phyloP scores from a whole-genome alignment of 1,284 basidiomycete species.

The Irpex rosettiformis region DNA sequence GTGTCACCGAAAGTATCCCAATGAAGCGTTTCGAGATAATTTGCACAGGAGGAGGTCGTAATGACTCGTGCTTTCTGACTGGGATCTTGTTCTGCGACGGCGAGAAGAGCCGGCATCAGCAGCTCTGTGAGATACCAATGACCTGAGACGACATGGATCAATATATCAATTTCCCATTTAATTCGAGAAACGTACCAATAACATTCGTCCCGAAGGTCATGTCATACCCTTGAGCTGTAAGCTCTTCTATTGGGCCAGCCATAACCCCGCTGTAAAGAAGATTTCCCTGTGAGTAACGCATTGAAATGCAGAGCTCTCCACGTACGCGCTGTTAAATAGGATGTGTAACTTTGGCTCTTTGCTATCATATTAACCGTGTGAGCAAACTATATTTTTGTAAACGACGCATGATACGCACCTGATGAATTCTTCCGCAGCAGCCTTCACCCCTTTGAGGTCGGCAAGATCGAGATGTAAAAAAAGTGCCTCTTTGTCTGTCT shows the following conservation, averaged over 20 bases:
- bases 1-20: slow-evolving; percentile 29
- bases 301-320: slow-evolving; percentile 4
- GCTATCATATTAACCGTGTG: slow-evolving; percentile 26
- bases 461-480: slow-evolving; percentile 46
- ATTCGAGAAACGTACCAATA: slow-evolving; percentile 26
- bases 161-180: slow-evolving; percentile 29
- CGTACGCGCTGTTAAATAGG: slow-evolving; percentile 50
- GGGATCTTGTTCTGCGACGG: slow-evolving; percentile 25
- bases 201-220: slow-evolving; percentile 51
- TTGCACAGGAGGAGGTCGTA: slow-evolving; percentile 34
- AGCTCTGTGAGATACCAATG: slow-evolving; percentile 40
- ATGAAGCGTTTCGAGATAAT: slow-evolving; percentile 26
- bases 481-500: slow-evolving; percentile 28
- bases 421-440: slow-evolving; percentile 38
- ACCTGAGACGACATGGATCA: slow-evolving; percentile 17
- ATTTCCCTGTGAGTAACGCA: too few relatives aligned
- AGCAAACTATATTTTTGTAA: slow-evolving; percentile 16
- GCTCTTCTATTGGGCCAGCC: slow-evolving; percentile 7
- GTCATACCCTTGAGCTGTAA: slow-evolving; percentile 45
- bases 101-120: slow-evolving; percentile 39
- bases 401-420: slow-evolving; percentile 17
- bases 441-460: slow-evolving; percentile 39
- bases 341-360: slow-evolving; percentile 45
- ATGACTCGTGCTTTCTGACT: slow-evolving; percentile 40
- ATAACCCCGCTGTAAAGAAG: not conserved